Evolutionary conservation across 345 rosid species (phyloP), one percentile per base, ranked within the genome.

Genomic region (Gossypium raimondii): DNA sequence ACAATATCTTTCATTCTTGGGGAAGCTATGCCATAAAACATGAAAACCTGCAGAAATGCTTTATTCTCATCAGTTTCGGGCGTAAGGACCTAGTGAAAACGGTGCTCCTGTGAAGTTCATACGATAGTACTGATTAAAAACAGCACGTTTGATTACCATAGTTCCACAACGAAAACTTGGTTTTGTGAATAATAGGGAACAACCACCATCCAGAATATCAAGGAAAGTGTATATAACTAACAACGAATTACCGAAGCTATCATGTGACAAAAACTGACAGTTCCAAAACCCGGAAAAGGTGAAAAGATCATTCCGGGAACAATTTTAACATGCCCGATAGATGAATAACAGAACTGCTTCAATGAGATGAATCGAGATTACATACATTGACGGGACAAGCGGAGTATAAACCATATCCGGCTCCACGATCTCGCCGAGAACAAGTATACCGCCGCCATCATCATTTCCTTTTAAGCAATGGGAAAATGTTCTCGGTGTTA

Each of bases 391-490:
- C 22, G 89, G 87, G 75, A 92, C 92, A 12, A 96, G 92, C 0
- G 99, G 97, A 75, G 94, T 86, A 78, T 89, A 96, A 81, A 90
- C 92, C 44, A 93, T 89, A 84, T 86, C 86, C 18, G 99, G 98
- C 76, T 86, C 97, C 77, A 96, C 82, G 73, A 92, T 86, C 84
- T 93, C 94, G 61, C 99, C 98, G 61, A 96, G 89, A 81, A 96
- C 98, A 82, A 96, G 81, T 79, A 93, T 84, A 29, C 99, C 99
- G 44, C 99, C 99, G 0, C 99, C 97, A 27, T 73, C 74, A 72
- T 82, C 86, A 25, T 82, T 89, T 55, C 99, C 99, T 57, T 81
- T 92, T 85, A 96, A 84, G 77, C 99, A 96, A 73, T 96, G 99
- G 13, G 99, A 96, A 88, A 96, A 96, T 17, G 80, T 92, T 74